These are phyloP conservation scores for Saccharomyces paradoxus DNA, from an alignment of 805 yeast genomes.

Conservation along the genomic window DNA sequence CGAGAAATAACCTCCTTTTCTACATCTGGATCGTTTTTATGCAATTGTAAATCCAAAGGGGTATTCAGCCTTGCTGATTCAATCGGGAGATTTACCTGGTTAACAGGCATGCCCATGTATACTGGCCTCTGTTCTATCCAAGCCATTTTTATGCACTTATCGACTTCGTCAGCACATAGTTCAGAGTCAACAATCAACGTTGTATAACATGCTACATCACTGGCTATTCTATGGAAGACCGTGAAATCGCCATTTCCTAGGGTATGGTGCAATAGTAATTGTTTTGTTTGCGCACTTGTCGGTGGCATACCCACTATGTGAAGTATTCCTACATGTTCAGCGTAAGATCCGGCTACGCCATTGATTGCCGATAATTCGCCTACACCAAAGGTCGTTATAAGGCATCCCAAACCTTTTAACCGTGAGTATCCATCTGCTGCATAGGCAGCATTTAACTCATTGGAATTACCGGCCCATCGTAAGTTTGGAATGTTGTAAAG, in stretches of 20 bases:
- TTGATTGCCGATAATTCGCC: slow-evolving; percentile 80
- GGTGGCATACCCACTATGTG: slow-evolving; percentile 76
- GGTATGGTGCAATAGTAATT: slow-evolving; percentile 29
- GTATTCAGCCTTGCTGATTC: slow-evolving; percentile 32
- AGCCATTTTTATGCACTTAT: slow-evolving; percentile 38
- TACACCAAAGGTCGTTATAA: slow-evolving; percentile 62
- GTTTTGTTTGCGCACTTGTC: slow-evolving; percentile 26
- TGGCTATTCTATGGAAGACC: slow-evolving; percentile 45
- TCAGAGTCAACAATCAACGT: slow-evolving; percentile 46
- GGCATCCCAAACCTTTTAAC: slow-evolving; percentile 28
- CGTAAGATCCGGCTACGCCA: slow-evolving; percentile 70
- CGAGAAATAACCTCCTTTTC: slow-evolving; percentile 33
- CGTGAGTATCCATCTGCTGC: slow-evolving; percentile 83
- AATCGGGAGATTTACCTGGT: slow-evolving; percentile 40
- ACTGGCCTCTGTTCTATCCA: slow-evolving; percentile 58
- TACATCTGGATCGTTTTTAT: slow-evolving; percentile 16
- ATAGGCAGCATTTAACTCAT: slow-evolving; percentile 80
- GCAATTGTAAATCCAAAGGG: slow-evolving; percentile 23
- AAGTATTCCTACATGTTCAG: slow-evolving; percentile 69
- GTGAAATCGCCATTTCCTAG: slow-evolving; percentile 33
- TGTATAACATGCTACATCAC: slow-evolving; percentile 45
- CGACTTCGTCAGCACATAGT: slow-evolving; percentile 45
- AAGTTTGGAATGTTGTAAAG: slow-evolving; percentile 41
- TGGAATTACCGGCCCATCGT: slow-evolving; percentile 72
- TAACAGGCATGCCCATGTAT: slow-evolving; percentile 59